Conservation (phyloP, 2,329 filamentous ascomycete species). For the Arthrinium phaeospermum region DNA sequence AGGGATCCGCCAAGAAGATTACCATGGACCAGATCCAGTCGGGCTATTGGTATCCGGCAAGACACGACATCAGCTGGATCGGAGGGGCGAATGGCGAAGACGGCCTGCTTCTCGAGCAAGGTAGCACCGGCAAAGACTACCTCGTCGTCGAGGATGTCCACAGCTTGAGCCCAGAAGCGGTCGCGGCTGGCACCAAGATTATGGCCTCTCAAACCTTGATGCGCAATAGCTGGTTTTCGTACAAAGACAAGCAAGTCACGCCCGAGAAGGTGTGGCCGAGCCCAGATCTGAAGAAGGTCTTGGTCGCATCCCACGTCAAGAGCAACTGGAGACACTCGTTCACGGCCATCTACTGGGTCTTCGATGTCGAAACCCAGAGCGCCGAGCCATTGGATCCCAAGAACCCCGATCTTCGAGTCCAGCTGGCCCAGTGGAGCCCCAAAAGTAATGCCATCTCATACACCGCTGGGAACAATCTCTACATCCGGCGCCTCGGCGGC, state of each 20-base stretch:
- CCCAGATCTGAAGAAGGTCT: slow-evolving; percentile 81
- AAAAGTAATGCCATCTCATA: slow-evolving; percentile 87
- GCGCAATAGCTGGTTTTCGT: slow-evolving; percentile 67
- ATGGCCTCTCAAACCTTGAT: slow-evolving; percentile 74
- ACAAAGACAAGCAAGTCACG: slow-evolving; percentile 58
- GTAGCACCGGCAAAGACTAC: slow-evolving; percentile 69
- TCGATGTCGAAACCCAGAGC: slow-evolving; percentile 82
- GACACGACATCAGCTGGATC: slow-evolving; percentile 78
- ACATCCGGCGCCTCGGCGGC: slow-evolving; percentile 68
- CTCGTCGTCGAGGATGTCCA: slow-evolving; percentile 88
- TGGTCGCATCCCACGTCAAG: slow-evolving; percentile 75
- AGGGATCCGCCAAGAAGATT: slow-evolving; percentile 73
- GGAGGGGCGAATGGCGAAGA: slow-evolving; percentile 77
- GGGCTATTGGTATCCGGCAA: slow-evolving; percentile 68
- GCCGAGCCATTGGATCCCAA: slow-evolving; percentile 78
- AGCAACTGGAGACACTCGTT: slow-evolving; percentile 91
- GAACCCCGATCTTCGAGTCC: slow-evolving; percentile 69
- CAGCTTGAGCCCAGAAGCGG: slow-evolving; percentile 51
- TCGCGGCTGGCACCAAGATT: slow-evolving; percentile 43
- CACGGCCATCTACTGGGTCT: slow-evolving; percentile 86
- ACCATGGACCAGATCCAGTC: slow-evolving; percentile 73
- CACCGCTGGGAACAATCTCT: slow-evolving; percentile 89
- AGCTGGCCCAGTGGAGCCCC: slow-evolving; percentile 90
- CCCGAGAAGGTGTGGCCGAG: slow-evolving; percentile 75
- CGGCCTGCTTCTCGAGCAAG: slow-evolving; percentile 80